phyloP scores from a whole-genome alignment of 1,284 basidiomycete species.

The Gomphus bonarii region DNA sequence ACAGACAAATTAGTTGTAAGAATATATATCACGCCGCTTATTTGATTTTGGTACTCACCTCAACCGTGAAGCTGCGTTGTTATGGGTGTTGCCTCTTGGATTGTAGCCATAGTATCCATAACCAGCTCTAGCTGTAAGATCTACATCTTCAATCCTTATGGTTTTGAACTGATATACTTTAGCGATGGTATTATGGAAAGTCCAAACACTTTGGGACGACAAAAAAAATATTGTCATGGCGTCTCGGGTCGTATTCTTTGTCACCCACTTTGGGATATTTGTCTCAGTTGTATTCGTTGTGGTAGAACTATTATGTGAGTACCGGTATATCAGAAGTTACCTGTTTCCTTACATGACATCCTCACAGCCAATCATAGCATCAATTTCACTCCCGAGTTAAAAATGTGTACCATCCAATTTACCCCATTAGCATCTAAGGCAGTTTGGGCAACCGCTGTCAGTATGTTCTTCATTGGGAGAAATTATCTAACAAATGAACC shows the following conservation, averaged over 20 bases:
- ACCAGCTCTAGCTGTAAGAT: not conserved
- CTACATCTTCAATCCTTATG: not conserved
- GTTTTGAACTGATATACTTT: not conserved
- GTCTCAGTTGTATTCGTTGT: not conserved
- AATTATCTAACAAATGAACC: not conserved
- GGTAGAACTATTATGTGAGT: not conserved
- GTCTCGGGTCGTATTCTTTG: not conserved
- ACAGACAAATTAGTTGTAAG: not conserved
- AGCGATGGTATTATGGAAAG: not conserved
- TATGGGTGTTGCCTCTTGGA: not conserved
- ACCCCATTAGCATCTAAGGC: not conserved
- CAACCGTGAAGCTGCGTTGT: not conserved
- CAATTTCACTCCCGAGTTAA: not conserved
- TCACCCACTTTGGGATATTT: not conserved
- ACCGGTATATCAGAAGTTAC: not conserved
- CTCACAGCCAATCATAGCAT: not conserved
- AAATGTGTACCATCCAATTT: too few species aligned
- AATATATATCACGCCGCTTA: not conserved
- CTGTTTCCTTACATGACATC: not conserved
- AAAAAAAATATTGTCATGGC: not conserved
- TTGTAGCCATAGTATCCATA: not conserved
- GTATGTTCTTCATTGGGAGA: not conserved
- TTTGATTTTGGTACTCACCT: not conserved
- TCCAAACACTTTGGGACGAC: not conserved
- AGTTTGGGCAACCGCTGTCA: not conserved